These are phyloP conservation scores for Fusarium kyushuense DNA, from an alignment of 2,329 filamentous ascomycete species.

Conservation along the genomic window DNA sequence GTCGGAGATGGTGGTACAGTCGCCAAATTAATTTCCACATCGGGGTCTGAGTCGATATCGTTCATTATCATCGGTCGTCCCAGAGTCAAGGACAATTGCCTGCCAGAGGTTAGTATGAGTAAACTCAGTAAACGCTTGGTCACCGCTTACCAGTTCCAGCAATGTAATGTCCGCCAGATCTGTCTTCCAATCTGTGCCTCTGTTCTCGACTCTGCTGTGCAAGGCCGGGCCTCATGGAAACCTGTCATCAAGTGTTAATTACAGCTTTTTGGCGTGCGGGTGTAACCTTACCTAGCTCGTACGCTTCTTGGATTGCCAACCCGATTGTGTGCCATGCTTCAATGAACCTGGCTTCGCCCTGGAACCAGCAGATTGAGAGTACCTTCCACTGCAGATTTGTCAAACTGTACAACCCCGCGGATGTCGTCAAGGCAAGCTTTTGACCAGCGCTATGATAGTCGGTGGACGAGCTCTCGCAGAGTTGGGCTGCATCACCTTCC, in stretches of 20 bases:
- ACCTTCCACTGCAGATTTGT: conserved; percentile 21
- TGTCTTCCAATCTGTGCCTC: conserved; percentile 10
- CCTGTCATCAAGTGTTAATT: background rate
- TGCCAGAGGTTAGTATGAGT: background rate
- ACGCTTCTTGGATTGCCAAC: conserved; percentile 14
- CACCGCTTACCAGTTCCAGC: conserved; percentile 9
- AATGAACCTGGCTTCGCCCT: conserved; percentile 14
- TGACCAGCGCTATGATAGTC: conserved; percentile 5
- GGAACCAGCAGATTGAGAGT: conserved; percentile 15
- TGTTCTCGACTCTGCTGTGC: background rate
- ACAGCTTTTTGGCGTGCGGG: accelerated
- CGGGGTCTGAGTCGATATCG: conserved; percentile 6
- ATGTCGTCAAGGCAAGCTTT: background rate
- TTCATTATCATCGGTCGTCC: conserved; percentile 15
- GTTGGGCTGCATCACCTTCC: background rate
- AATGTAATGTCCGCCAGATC: conserved; percentile 13
- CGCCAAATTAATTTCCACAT: background rate
- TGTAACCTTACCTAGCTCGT: conserved; percentile 1
- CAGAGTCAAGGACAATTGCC: conserved; percentile 8
- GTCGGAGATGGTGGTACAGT: background rate
- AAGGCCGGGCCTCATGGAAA: background rate
- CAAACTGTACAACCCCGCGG: conserved; percentile 1
- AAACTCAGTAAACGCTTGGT: accelerated
- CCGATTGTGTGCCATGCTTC: conserved; percentile 24
- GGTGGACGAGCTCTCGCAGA: background rate